Percentiles rank a stretch among this genome's conserved stretches.
Conservation (phyloP, 2,329 filamentous ascomycete genomes). For the Pseudogymnoascus verrucosus region DNA sequence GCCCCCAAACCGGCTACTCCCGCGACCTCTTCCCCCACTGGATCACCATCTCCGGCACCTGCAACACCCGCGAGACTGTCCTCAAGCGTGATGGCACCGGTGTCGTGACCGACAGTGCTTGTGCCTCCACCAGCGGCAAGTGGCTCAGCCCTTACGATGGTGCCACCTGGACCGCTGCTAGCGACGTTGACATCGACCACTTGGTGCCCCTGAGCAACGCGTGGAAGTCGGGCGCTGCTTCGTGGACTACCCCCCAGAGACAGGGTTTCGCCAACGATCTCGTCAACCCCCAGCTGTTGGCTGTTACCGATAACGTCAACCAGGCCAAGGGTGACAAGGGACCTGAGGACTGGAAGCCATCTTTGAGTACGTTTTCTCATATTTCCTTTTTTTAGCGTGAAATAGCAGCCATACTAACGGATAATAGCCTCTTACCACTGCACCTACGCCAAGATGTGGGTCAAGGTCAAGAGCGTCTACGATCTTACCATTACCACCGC, state of each 20-base stretch:
- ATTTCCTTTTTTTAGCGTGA: not conserved
- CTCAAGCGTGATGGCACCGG: slow-evolving; percentile 63
- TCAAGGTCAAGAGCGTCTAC: slow-evolving; percentile 71
- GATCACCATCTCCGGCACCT: slow-evolving; percentile 56
- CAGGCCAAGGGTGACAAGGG: slow-evolving; percentile 63
- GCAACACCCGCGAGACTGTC: slow-evolving; percentile 67
- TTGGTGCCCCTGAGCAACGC: slow-evolving; percentile 74
- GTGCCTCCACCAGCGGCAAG: slow-evolving; percentile 54
- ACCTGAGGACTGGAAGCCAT: slow-evolving; percentile 71
- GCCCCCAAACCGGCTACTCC: slow-evolving; percentile 49
- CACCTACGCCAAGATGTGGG: slow-evolving; percentile 67
- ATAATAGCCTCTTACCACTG: slow-evolving; percentile 56
- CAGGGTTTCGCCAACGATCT: slow-evolving; percentile 71
- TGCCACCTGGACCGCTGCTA: slow-evolving; percentile 57
- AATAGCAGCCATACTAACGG: slow-evolving; percentile 13
- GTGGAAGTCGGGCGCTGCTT: slow-evolving; percentile 68
- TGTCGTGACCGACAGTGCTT: slow-evolving; percentile 52
- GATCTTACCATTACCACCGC: slow-evolving; percentile 58
- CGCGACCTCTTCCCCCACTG: slow-evolving; percentile 66
- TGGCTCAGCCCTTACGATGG: slow-evolving; percentile 73
- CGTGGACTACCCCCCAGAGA: slow-evolving; percentile 62
- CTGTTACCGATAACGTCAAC: slow-evolving; percentile 73
- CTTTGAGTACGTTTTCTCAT: slow-evolving; percentile 39
- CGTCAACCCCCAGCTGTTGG: slow-evolving; percentile 65
- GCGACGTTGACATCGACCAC: slow-evolving; percentile 75